Base-by-base conservation (phyloP, 192 early-diverging fungal genomes). In the Backusella parvicylindrica region DNA sequence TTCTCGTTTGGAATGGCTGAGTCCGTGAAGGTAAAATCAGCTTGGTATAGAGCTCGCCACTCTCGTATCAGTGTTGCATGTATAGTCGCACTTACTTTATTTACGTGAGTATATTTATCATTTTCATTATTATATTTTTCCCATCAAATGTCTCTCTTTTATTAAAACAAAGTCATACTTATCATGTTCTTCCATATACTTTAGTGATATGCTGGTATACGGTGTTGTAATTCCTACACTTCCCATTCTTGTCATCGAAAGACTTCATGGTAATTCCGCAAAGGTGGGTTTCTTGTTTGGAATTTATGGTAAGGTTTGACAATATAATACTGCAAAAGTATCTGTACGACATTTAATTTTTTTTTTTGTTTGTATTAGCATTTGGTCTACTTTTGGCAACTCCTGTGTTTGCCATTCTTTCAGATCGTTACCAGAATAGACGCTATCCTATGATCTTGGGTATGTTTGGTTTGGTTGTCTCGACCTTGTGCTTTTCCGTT, bases 391-490 rank as follows among this genome's bases (percentile, higher is more conserved):
- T 95, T 56, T 75, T 86, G 0, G 83, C 87, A 0, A 89, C 91
- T 0, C 90, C 90, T 1, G 33, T 89, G n/a, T 92, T 90, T 64
- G 93, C 90, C 7, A 88, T 88, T 38, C 71, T 95, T 26, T 92
- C 91, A 35, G 93, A 95, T 75, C 83, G 88, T 40, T 91, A 89
- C 72, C 85, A 88, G 43, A 89, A 91, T 70, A 85, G 93, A 70
- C 89, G 89, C 70, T 86, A 88, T 80, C 92, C 91, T 31, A 95
- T 93, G 91, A 85, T 92, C 68, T 60, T 89, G 35, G 91, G 92
- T 13, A 88, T 95, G 79, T 37, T 89, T 9, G 87, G 90, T 7
- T 80, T 92, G 37, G 88, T 84, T 13, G 79, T 90, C 3, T 88
- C 91, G 4, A 90, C 91, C 11, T 70, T 90, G 0, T 75, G 88